Evolutionary conservation across 78 protist genomes (phyloP).

Genomic region (Guillardia theta): DNA sequence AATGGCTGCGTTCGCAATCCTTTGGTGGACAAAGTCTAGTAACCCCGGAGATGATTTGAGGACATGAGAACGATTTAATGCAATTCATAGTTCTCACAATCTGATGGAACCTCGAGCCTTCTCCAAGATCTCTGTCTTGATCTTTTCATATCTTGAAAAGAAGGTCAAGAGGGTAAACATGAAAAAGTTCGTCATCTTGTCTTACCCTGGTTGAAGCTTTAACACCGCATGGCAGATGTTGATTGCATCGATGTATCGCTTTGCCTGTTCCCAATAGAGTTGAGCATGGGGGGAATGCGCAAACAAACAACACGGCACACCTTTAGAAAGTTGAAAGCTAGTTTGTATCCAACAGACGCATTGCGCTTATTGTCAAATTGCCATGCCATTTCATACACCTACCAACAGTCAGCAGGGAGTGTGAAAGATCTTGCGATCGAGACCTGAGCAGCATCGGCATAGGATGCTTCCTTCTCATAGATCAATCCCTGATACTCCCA

Average conservation of each 20-base stretch:
- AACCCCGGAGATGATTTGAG: no score
- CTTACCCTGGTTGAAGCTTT: slow-evolving; percentile 31
- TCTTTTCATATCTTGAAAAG: no score
- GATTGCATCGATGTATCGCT: slow-evolving; percentile 71
- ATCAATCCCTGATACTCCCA: slow-evolving; percentile 76
- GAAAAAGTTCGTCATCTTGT: no score
- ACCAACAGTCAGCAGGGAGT: not conserved
- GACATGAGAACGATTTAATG: no score
- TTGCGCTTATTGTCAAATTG: not conserved
- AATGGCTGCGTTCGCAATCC: no score
- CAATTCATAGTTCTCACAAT: no score
- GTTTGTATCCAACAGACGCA: slow-evolving; percentile 71
- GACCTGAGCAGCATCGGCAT: not conserved
- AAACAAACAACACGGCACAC: not conserved
- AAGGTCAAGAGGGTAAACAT: no score
- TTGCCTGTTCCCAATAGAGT: slow-evolving; percentile 47
- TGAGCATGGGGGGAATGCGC: not conserved
- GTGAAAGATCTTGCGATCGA: not conserved
- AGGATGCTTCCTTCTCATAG: slow-evolving; percentile 69
- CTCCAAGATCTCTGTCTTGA: slow-evolving; percentile 69
- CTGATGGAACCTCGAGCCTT: slow-evolving; percentile 38
- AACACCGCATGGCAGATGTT: slow-evolving; percentile 75
- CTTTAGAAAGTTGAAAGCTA: slow-evolving; percentile 78
- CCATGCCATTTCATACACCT: slow-evolving; percentile 78
- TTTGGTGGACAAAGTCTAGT: no score